Evolutionary conservation across 805 yeast species (phyloP), one percentile per base, ranked within the genome.

Genomic region (Metschnikowia continentalis): DNA sequence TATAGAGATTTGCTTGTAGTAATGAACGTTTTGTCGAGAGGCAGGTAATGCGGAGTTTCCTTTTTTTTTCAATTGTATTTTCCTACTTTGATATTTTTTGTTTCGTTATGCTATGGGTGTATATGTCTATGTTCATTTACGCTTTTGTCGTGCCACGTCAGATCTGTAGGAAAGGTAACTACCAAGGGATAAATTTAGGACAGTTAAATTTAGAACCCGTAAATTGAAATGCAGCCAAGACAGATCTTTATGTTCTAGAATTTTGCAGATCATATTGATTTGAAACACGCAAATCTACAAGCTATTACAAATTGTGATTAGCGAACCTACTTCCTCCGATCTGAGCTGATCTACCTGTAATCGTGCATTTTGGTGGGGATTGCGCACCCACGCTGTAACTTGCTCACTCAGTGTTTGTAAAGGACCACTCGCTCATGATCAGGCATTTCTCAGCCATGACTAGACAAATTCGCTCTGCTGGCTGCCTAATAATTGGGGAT

Each of bases 401-500:
- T 38, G 42, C 42, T 22, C 35, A 33, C 35, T n/a, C 35, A 5
- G 35, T 40, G 19, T 17, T 17, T 14, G 22, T 19, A 13, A 6
- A 10, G 13, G 17, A 15, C 30, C 15, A 3, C 46, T 26, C 37
- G 13, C 37, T 30, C 7, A 52, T 52, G 55, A 35, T 49, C 37
- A 39, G 51, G 37, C 51, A 47, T 30, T 35, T 55, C 20, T 36
- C 49, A 35, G 39, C 47, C 39, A 56, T 56, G 61, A 36, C 60
- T 30, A 49, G 49, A 41, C 35, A 62, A 6, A 67, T 72, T 10
- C 54, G 57, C 43, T 64, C 71, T 2, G 80, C 82, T 1, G 82
- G 80, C 2, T 77, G 80, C 55, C 69, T 80, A 48, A 81, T 84
- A 40, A 90, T 90, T 47, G 96, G 96, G 5, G 96, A 90, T 66